Conservation (phyloP, 441 rosid genomes). For the California macrophylla region DNA sequence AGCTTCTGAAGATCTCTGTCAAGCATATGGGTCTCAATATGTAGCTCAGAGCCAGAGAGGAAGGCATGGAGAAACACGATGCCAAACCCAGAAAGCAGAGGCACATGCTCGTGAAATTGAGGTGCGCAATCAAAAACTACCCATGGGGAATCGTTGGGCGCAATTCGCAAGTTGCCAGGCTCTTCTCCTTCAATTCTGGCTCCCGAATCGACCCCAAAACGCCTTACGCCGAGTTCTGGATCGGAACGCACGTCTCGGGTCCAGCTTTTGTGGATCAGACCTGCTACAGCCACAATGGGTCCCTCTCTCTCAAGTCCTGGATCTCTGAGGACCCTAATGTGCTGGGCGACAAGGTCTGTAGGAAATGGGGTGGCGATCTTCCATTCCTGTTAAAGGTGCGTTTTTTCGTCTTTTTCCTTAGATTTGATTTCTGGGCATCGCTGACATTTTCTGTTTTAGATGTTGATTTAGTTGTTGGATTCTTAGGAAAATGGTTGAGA, state of each 20-base stretch:
- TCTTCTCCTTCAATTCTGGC: slow-evolving; percentile 22
- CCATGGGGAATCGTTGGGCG: slow-evolving; percentile 26
- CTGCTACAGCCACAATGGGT: slow-evolving; percentile 10
- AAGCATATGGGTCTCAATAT: too few relatives aligned
- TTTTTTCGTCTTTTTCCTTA: not conserved
- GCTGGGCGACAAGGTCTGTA: slow-evolving; percentile 25
- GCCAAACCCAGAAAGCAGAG: not conserved
- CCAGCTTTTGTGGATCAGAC: slow-evolving; percentile 20
- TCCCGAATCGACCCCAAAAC: slow-evolving; percentile 12
- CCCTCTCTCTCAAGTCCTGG: slow-evolving; percentile 20
- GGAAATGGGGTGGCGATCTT: slow-evolving; percentile 30
- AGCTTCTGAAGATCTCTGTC: too few relatives aligned
- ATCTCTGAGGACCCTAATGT: slow-evolving; percentile 20
- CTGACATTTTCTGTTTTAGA: not conserved
- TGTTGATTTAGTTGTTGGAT: not conserved
- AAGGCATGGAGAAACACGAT: not conserved
- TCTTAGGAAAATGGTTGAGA: not conserved
- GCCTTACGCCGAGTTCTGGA: slow-evolving; percentile 45
- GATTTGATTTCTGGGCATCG: not conserved
- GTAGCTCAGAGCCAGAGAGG: not conserved
- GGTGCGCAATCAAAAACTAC: slow-evolving; percentile 24
- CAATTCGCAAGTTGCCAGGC: slow-evolving; percentile 19
- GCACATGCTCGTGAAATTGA: slow-evolving; percentile 11
- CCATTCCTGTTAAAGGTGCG: slow-evolving; percentile 33
- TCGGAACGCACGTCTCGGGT: slow-evolving; percentile 42